Evolutionary conservation across 164 flowering plant species (phyloP).

Genomic region (Chimonanthus salicifolius): DNA sequence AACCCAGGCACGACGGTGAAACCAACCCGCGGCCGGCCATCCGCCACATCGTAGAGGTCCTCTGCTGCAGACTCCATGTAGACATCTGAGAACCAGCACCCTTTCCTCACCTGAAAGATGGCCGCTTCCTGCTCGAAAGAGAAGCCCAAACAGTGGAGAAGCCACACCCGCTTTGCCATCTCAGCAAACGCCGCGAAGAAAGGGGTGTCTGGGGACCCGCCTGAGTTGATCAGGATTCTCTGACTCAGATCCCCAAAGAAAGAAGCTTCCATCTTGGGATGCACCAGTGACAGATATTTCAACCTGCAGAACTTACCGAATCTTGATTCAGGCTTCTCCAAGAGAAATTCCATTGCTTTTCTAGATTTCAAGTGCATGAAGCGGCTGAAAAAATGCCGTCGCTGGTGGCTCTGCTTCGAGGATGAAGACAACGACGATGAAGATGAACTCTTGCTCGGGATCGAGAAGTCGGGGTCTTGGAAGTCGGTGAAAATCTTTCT

Average conservation of each 20-base stretch:
- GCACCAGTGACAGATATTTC: conserved; percentile 57
- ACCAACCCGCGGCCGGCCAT: conserved; percentile 30
- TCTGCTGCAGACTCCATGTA: conserved; percentile 69
- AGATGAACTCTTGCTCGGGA: conserved; percentile 10
- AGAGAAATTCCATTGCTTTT: conserved; percentile 31
- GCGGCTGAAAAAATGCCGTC: conserved; percentile 29
- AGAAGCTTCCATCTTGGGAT: conserved; percentile 80
- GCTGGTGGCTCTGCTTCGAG: conserved; percentile 6
- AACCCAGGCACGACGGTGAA: conserved; percentile 89
- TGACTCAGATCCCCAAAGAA: conserved; percentile 63
- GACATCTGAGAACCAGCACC: conserved; percentile 65
- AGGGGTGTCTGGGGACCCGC: conserved; percentile 51
- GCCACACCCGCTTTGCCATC: conserved; percentile 71
- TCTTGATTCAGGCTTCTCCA: conserved; percentile 32
- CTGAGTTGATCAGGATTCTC: conserved; percentile 43
- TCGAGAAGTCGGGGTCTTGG: conserved; percentile 32
- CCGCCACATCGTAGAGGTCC: conserved; percentile 14
- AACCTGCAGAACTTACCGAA: conserved; percentile 47
- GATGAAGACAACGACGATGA: not conserved
- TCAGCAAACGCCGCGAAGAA: conserved; percentile 64
- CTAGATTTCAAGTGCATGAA: conserved; percentile 45
- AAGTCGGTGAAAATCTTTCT: conserved; percentile 61
- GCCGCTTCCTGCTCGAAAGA: conserved; percentile 43
- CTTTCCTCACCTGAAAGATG: conserved; percentile 47
- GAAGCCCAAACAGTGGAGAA: conserved; percentile 54